These are phyloP conservation scores for Capsicum pubescens DNA, from an alignment of 257 asterid species.

Conservation along the genomic window DNA sequence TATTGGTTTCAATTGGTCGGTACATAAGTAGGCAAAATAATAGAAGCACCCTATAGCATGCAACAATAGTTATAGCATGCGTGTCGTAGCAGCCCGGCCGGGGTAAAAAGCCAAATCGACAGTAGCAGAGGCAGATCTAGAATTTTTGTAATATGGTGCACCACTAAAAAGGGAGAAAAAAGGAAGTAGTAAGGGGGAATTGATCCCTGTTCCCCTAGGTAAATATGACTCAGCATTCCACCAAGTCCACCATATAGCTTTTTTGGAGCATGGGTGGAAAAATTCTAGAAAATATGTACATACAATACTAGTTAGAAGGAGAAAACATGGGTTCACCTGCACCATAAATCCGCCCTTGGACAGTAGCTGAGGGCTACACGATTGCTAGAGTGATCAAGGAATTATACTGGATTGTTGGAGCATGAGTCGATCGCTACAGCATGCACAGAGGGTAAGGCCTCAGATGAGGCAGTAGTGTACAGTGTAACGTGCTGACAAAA, in stretches of 20 bases:
- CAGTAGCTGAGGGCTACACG: neutral
- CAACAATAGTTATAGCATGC: neutral
- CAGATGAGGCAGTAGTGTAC: neutral
- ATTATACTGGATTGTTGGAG: neutral
- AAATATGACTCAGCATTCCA: neutral
- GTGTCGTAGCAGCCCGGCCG: neutral
- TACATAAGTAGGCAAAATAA: neutral
- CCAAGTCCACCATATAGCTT: neutral
- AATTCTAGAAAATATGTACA: neutral
- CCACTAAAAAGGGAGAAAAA: neutral
- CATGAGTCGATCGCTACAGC: neutral
- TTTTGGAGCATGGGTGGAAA: neutral
- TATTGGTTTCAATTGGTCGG: neutral
- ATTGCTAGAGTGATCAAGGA: conserved; percentile 15
- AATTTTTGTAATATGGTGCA: neutral
- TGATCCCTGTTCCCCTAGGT: neutral
- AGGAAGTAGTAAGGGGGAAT: neutral
- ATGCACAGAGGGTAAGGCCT: neutral
- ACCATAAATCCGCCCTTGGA: neutral
- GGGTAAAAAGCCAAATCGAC: neutral
- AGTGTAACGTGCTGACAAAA: neutral
- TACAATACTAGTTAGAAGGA: neutral
- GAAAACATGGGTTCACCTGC: neutral
- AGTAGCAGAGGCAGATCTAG: neutral
- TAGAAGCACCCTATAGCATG: neutral